Base-by-base conservation (phyloP, 139 green algal genomes). In the Trebouxia sp. region DNA sequence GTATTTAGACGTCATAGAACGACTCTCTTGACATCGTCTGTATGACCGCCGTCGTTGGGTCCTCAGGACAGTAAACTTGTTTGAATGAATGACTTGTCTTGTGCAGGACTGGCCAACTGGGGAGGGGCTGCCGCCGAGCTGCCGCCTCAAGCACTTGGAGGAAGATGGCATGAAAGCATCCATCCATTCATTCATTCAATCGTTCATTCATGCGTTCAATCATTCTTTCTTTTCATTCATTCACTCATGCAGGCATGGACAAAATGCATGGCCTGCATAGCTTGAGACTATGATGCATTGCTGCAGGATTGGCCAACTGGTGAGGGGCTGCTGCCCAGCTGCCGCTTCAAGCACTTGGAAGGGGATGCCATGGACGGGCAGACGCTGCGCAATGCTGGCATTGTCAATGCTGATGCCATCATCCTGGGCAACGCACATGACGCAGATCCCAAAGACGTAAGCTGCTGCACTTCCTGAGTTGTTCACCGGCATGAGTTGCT, bases 401-500 rank as follows among this genome's bases (percentile, higher is more conserved):
- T 85, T 39, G 41, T 37, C 30, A 48, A 78, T 10, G 75, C 74
- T 17, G 62, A 85, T 35, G 58, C 81, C 14, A 39, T 81, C 42
- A 76, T 85, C 35, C 5, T 85, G 14, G 70, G 78, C 78, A 72
- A 50, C 9, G 65, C 50, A 3, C 43, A 69, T 50, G 51, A 75
- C 45, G n/a, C 32, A 12, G 45, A 75, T 5, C 65, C 78, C 45
- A 66, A 78, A n/a, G 78, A 81, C 43, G 76, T 81, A 7, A 45
- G 50, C 65, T 6, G 28, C 35, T 28, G 15, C 47, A 53, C 47
- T 17, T 1, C 47, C 47, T 17, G 14, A 26, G 14, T 26, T 53
- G 47, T 17, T 53, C 47, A 53, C 47, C 47, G n/a, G n/a, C n/a
- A n/a, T 53, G 3, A 53, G 47, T 17, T 53, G 47, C 3, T n/a